Evolutionary conservation across 306 rosid genomes (phyloP).

Genomic region (Malus fusca): DNA sequence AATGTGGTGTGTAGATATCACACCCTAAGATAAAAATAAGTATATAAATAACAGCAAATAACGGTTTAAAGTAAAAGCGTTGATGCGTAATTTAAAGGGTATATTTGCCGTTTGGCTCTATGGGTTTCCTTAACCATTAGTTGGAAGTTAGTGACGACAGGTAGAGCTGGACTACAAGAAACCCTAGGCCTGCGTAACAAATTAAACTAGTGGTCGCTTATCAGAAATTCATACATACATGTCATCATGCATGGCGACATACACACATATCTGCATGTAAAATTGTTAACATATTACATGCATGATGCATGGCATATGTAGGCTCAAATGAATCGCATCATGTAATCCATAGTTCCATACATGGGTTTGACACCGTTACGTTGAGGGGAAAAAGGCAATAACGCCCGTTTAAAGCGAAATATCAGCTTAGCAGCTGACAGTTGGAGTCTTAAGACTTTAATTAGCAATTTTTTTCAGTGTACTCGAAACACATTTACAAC

Average conservation of each 20-base stretch:
- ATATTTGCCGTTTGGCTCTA: not conserved
- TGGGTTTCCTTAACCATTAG: conserved; percentile 4
- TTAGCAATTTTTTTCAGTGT: no score
- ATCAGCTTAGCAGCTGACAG: conserved; percentile 12
- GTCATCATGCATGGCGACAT: not conserved
- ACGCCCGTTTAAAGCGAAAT: conserved; percentile 33
- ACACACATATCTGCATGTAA: not conserved
- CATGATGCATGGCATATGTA: not conserved
- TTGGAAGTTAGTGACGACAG: conserved; percentile 10
- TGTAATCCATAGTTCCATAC: not conserved
- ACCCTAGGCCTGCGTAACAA: conserved; percentile 18
- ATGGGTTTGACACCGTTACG: conserved; percentile 27
- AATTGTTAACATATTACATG: not conserved
- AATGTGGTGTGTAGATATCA: no score
- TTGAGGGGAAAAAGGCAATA: not conserved
- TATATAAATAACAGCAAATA: no score
- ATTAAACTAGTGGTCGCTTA: conserved; percentile 14
- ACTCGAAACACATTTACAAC: no score
- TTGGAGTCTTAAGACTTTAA: no score
- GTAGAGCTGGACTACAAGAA: conserved; percentile 2
- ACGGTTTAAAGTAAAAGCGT: no score
- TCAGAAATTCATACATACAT: not conserved
- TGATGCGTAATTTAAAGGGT: no score
- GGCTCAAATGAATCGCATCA: conserved; percentile 11
- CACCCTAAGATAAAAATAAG: no score